Evolutionary conservation across 768 basidiomycete species (phyloP).

Genomic region (Tephrocybe sp.): DNA sequence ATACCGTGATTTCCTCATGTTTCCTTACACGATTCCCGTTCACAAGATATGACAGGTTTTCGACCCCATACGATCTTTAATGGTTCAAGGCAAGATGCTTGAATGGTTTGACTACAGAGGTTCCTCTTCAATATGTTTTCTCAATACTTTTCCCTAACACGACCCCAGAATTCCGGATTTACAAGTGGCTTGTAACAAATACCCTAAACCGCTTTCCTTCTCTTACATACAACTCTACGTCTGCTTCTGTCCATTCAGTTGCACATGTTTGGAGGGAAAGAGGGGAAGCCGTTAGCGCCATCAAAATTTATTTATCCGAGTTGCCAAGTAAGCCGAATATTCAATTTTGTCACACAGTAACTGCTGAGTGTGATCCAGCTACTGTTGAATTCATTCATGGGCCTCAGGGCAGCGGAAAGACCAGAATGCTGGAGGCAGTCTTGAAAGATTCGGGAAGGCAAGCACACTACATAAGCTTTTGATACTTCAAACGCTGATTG

Average conservation of each 20-base stretch:
- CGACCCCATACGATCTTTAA: conserved; percentile 85
- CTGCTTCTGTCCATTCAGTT: conserved; percentile 21
- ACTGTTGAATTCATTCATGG: conserved; percentile 80
- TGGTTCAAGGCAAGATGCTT: conserved; percentile 78
- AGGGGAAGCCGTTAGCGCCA: conserved; percentile 65
- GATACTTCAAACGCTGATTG: not conserved
- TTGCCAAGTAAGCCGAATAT: conserved; percentile 56
- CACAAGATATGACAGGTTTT: conserved; percentile 60
- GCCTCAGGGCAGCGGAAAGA: conserved; percentile 83
- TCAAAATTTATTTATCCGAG: conserved; percentile 76
- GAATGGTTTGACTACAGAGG: conserved; percentile 83
- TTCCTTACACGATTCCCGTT: not conserved
- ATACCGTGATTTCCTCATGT: conserved; percentile 56
- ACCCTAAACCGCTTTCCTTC: conserved; percentile 48
- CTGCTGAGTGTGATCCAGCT: conserved; percentile 33
- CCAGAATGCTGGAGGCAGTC: conserved; percentile 52
- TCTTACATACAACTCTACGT: conserved; percentile 20
- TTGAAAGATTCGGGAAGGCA: conserved; percentile 57
- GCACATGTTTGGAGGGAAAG: conserved; percentile 83
- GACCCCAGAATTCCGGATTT: conserved; percentile 61
- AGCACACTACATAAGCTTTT: conserved; percentile 10
- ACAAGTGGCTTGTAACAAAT: conserved; percentile 73
- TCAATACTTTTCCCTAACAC: not conserved
- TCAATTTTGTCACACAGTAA: too few relatives aligned
- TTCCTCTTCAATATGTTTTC: conserved; percentile 25